Evolutionary conservation across 176 grass and related monocot species (phyloP).

Genomic region (Hyparrhenia diplandra): DNA sequence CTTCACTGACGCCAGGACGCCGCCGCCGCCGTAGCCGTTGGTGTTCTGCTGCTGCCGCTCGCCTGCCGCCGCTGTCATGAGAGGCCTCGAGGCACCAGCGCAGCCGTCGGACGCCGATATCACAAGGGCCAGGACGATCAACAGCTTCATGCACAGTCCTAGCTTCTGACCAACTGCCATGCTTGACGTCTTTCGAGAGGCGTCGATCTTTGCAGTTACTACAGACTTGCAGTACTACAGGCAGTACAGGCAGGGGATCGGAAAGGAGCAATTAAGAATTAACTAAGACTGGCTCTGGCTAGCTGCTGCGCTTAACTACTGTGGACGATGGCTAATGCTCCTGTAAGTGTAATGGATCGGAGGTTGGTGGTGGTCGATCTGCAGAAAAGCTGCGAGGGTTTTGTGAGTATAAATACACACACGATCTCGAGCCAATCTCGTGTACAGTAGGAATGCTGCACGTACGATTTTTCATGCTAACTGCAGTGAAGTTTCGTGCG

Average conservation of each 20-base stretch:
- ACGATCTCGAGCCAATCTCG: background rate
- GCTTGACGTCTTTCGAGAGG: background rate
- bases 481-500: background rate
- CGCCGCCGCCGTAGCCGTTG: background rate
- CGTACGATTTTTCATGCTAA: background rate
- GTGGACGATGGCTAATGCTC: background rate
- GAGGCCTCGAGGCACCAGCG: background rate
- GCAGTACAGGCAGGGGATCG: background rate
- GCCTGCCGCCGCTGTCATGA: background rate
- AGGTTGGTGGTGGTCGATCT: background rate
- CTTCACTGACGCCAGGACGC: background rate
- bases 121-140: conserved; percentile 6
- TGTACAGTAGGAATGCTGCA: background rate
- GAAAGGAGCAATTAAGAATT: background rate
- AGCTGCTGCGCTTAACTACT: background rate
- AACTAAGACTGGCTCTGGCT: background rate
- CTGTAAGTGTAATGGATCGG: too few relatives aligned
- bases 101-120: background rate
- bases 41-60: background rate
- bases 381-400: background rate
- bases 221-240: background rate
- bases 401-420: conserved; percentile 7
- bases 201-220: too few relatives aligned
- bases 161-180: background rate
- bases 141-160: background rate